Conservation (phyloP, 2,329 filamentous ascomycete genomes). For the Corynespora cassiicola region DNA sequence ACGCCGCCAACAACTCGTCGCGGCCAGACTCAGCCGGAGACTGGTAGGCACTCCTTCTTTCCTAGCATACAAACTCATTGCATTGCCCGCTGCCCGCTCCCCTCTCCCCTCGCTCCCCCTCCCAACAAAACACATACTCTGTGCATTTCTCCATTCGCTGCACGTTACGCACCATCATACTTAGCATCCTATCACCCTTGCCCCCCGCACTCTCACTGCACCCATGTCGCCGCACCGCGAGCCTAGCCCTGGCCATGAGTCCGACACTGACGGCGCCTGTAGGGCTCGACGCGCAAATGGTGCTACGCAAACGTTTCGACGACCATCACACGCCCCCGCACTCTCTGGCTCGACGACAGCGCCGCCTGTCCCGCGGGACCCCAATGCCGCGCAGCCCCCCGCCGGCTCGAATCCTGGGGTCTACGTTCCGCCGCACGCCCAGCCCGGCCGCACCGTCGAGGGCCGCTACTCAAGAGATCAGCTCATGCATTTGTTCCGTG, state of each 20-base stretch:
- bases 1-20: slow-evolving; percentile 46
- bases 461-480: slow-evolving; percentile 80
- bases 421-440: slow-evolving; percentile 69
- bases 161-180: slow-evolving; percentile 16
- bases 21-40: slow-evolving; percentile 53
- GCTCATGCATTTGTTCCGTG: slow-evolving; percentile 75
- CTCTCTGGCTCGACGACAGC: slow-evolving; percentile 50
- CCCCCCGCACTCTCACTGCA: slow-evolving; percentile 14
- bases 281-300: slow-evolving; percentile 72
- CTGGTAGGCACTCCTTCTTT: slow-evolving; percentile 49
- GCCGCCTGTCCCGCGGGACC: slow-evolving; percentile 38
- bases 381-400: slow-evolving; percentile 27
- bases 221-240: slow-evolving; percentile 12
- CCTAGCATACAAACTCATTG: slow-evolving; percentile 10
- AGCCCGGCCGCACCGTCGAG: slow-evolving; percentile 62
- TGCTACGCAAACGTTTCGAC: slow-evolving; percentile 71
- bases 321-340: slow-evolving; percentile 66
- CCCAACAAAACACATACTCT: slow-evolving; percentile 3
- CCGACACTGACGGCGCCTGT: slow-evolving; percentile 19
- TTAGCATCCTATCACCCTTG: slow-evolving; percentile 6
- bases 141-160: slow-evolving; percentile 17
- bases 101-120: slow-evolving; percentile 13
- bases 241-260: no score
- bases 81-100: no score
- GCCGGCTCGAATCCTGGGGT: slow-evolving; percentile 53